A percentile compares a stretch with the other conserved stretches of the same genome.
Conservation (phyloP, 208 protist genomes). For the Trypanosoma theileri region DNA sequence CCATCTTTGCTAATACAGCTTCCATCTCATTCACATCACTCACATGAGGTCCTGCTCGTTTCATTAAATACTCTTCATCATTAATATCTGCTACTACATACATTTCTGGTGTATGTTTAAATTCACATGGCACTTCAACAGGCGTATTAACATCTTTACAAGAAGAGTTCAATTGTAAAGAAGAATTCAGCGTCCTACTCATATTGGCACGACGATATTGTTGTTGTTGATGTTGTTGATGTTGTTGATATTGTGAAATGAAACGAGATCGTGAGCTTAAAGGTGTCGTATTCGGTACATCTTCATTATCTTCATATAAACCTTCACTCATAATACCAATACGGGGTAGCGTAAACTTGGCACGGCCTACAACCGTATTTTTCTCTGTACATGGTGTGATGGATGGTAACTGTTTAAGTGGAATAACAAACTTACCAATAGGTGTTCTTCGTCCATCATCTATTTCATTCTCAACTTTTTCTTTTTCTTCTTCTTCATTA, state of each 20-base stretch:
- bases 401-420: background rate
- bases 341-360: background rate
- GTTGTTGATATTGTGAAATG: background rate
- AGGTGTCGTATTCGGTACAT: background rate
- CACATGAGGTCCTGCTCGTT: conserved; percentile 41
- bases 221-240: background rate
- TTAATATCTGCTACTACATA: conserved; percentile 80
- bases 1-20: conserved; percentile 18
- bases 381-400: background rate
- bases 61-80: conserved; percentile 66
- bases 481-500: conserved; percentile 4
- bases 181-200: background rate
- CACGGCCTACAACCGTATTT: background rate
- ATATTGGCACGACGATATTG: background rate
- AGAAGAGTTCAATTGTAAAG: background rate
- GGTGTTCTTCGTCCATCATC: conserved; percentile 13
- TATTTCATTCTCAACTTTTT: conserved; percentile 13
- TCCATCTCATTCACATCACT: conserved; percentile 21
- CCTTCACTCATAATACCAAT: background rate
- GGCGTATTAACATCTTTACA: background rate
- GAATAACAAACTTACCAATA: conserved; percentile 23
- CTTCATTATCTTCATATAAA: background rate
- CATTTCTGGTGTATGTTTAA: conserved; percentile 40
- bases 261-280: background rate
- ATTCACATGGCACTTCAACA: conserved; percentile 23